Evolutionary conservation across 2,329 filamentous ascomycete genomes (phyloP), one percentile per base, ranked within the genome.

Genomic region (Xylariaceae sp.): DNA sequence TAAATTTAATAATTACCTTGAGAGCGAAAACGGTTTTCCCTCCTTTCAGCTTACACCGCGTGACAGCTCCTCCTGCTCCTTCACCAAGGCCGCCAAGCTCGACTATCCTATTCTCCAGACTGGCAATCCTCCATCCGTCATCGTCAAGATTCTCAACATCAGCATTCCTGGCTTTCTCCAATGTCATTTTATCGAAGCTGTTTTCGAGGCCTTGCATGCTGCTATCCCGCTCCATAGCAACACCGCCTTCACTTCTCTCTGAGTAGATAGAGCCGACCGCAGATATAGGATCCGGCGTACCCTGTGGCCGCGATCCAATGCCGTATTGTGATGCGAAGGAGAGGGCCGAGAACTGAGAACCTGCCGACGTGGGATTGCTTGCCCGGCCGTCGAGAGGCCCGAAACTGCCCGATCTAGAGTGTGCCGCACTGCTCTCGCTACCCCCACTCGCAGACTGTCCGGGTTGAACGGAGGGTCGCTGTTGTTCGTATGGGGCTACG

Each of bases 101-200:
- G 37, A 87, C 73, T 48, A 98, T 94, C 55, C 89, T 80, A 52
- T 87, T 86, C 61, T 95, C 88, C 63, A 87, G 79, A 60, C 89
- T 95, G 9, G 91, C 93, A 38, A 94, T 90, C 60, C 87, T 82
- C 93, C 93, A 98, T 16, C 89, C 89, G 49, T 95, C 87, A 56
- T 96, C 90, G 60, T 97, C 91, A 37, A 98, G 69, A 53, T 97
- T 91, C 56, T 96, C 91, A 3, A 95, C 91, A 63, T 98, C 93
- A 30, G 91, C 69, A 18, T 83, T 86, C 49, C 87, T 77, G 28
- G 89, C 89, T 64, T 85, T 89, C 52, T 95, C 89, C 34, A 93
- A 63, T 37, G 80, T 86, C 55, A 95, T 66, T 63, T 90, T 83
- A 51, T 94, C 89, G 43, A 96, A 81, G 3, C 54, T 57, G 37